A percentile compares a stretch with the other conserved stretches of the same genome.
phyloP scores from a whole-genome alignment of 257 asterid species.

The Rubia yunnanensis region DNA sequence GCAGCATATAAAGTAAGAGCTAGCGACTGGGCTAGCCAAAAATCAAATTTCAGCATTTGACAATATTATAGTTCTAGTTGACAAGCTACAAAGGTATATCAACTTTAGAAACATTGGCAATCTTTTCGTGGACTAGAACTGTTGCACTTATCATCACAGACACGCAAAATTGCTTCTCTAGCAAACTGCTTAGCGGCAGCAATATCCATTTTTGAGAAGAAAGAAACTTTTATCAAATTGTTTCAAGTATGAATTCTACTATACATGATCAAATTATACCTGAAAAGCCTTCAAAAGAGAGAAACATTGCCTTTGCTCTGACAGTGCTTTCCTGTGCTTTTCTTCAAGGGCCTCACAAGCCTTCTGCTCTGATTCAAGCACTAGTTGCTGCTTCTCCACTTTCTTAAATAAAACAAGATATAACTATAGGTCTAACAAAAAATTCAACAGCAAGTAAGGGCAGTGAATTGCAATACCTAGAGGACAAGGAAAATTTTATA shows the following conservation, averaged over 20 bases:
- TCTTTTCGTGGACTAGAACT: too few species aligned
- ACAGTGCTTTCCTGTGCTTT: conserved; percentile 41
- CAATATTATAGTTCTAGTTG: too few species aligned
- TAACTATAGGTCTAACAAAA: background rate
- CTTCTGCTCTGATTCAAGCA: conserved; percentile 40
- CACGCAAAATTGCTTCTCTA: background rate
- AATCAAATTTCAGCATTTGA: too few species aligned
- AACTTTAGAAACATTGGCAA: background rate
- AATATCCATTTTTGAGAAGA: background rate
- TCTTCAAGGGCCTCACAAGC: conserved; percentile 35
- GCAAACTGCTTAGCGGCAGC: background rate
- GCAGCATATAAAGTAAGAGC: background rate
- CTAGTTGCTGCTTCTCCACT: conserved; percentile 44
- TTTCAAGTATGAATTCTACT: background rate
- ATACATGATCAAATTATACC: conserved; percentile 24
- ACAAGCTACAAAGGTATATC: background rate
- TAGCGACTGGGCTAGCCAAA: background rate
- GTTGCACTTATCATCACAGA: background rate
- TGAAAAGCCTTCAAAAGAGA: conserved; percentile 57
- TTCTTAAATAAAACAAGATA: conserved; percentile 30
- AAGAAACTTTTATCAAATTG: background rate
- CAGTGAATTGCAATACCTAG: background rate
- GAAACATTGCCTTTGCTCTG: conserved; percentile 52
- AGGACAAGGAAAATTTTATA: background rate
- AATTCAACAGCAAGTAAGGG: background rate